These are phyloP conservation scores for Sporothrix protearum DNA, from an alignment of 2,329 filamentous ascomycete species.

Conservation along the genomic window DNA sequence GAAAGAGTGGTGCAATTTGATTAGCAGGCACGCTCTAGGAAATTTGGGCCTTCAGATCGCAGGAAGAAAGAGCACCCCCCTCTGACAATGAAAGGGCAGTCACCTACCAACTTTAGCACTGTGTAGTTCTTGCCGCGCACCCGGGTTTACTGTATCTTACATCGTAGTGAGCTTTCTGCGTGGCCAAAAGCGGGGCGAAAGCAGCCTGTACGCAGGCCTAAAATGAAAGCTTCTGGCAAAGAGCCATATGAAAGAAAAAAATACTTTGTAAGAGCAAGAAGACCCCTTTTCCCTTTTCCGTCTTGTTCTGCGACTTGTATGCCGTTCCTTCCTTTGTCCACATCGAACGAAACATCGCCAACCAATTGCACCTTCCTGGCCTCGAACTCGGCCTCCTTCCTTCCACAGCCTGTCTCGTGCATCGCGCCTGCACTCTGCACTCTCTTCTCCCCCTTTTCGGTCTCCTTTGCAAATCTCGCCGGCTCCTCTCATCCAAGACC, in stretches of 20 bases:
- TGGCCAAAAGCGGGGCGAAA: constrained; percentile 2
- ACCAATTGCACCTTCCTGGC: constrained; percentile 3
- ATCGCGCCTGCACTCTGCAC: background rate
- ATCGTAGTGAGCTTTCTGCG: constrained; percentile 15
- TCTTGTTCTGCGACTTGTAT: background rate
- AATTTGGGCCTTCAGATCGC: background rate
- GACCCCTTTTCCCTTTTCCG: background rate
- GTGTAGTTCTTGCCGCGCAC: background rate
- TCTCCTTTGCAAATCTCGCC: too few species aligned
- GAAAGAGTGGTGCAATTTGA: background rate
- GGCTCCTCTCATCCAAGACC: constrained; percentile 18
- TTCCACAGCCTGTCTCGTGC: background rate
- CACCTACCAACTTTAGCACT: background rate
- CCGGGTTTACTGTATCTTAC: too few species aligned
- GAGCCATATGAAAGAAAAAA: background rate
- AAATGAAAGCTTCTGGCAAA: constrained; percentile 6
- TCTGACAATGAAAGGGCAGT: background rate
- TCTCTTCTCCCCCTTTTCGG: background rate
- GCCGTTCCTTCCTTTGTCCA: background rate
- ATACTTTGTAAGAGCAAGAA: background rate
- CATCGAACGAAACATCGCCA: background rate
- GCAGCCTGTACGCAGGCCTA: constrained; percentile 16
- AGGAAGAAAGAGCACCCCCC: background rate
- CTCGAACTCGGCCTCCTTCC: background rate
- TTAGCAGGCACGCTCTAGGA: background rate